phyloP scores from a whole-genome alignment of 1,139 yeast genomes.

The Geotrichum europaeum region DNA sequence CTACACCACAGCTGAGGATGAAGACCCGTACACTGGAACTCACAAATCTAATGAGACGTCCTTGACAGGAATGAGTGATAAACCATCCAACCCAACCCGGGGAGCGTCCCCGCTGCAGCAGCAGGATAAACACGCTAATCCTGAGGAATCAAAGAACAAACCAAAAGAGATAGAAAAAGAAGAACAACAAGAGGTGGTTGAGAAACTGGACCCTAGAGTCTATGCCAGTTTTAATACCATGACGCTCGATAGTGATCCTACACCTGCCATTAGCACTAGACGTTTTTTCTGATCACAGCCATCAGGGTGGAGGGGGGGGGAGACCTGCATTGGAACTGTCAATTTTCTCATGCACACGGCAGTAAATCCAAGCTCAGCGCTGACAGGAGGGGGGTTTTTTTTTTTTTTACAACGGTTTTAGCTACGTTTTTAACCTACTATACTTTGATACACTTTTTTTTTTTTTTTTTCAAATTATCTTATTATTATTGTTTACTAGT shows the following conservation, averaged over 20 bases:
- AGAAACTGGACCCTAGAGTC: slow-evolving; percentile 13
- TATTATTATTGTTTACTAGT: background rate
- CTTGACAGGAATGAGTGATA: background rate
- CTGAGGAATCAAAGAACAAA: background rate
- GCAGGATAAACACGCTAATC: background rate
- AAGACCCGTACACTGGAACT: background rate
- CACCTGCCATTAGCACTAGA: background rate
- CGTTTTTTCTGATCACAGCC: slow-evolving; percentile 1
- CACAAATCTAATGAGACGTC: background rate
- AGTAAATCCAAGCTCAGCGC: background rate
- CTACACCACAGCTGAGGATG: slow-evolving; percentile 3
- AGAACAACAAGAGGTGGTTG: background rate
- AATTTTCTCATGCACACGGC: no score
- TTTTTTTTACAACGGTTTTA: no score
- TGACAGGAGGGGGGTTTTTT: no score
- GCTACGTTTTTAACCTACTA: background rate
- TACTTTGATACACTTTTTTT: background rate
- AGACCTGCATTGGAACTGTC: background rate
- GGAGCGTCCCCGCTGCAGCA: background rate
- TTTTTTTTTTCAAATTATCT: no score
- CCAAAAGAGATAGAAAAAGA: background rate
- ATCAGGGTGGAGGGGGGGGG: no score
- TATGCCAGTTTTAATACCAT: slow-evolving; percentile 15
- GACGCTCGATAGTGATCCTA: slow-evolving; percentile 11
- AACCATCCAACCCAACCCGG: background rate